Evolutionary conservation across 495 filamentous ascomycete genomes (phyloP), one percentile per base, ranked within the genome.

Genomic region (Schizothecium vesticola): DNA sequence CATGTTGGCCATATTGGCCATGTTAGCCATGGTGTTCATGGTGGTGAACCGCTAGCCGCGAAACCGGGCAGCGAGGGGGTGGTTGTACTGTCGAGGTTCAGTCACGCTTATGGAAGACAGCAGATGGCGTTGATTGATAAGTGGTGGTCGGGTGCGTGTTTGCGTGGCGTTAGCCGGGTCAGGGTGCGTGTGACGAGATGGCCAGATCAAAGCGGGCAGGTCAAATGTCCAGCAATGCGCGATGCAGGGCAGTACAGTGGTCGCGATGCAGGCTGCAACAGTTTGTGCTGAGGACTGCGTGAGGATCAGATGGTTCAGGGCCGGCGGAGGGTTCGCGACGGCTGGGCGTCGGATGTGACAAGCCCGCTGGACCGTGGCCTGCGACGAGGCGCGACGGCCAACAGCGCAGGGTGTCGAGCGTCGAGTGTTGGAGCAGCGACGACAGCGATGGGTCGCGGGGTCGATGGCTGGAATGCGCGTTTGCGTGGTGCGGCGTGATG

Each of bases 1-100:
- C 73, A 85, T 83, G 76, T 84, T 80, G 74, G 85, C 89, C 82
- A 90, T 87, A 75, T 88, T 89, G 76, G 71, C 71, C 59, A 75
- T 73, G 28, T 63, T 63, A 22, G 71, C 69, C 74, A 91, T 86
- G n/a, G n/a, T n/a, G 79, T 92, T 93, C 89, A 93, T 94, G 72
- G 72, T 70, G 67, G 72, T 70, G 67, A 36, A 59, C 67, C 59
- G 67, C 29, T 56, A 59, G 28, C 26, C 67, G 76, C 76, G 76
- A 77, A 72, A 22, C 60, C 59, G 26, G 75, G 74, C 75, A 75
- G 74, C 71, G 62, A 65, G 70, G 66, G 69, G 66, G 69, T 64
- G 70, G 67, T 67, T 68, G 72, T 59, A 73, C 23, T 69, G 60
- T 72, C 68, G 62, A 67, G 67, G 51, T 59, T 60, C 51, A 6